Evolutionary conservation across 768 basidiomycete genomes (phyloP).

Genomic region (Flagelloscypha sp.): DNA sequence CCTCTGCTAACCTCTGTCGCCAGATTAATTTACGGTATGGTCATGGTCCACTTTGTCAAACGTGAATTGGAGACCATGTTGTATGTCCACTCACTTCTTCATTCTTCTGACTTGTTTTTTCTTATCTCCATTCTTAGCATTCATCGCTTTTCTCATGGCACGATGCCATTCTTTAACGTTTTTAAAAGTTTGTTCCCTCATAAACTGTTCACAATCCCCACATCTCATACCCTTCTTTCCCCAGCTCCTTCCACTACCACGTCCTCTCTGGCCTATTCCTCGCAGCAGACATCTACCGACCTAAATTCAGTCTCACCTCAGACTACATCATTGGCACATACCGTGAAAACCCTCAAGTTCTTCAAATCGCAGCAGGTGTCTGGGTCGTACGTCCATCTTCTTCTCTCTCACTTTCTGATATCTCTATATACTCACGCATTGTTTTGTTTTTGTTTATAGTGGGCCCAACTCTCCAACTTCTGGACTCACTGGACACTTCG

Average conservation of each 20-base stretch:
- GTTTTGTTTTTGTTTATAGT: conserved; percentile 36
- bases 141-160: conserved; percentile 91
- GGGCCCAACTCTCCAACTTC: conserved; percentile 79
- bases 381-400: conserved; percentile 58
- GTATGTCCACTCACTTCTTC: conserved; percentile 31
- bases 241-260: conserved; percentile 86
- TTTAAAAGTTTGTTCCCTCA: conserved; percentile 72
- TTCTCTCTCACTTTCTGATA: neutral
- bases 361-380: conserved; percentile 55
- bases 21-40: conserved; percentile 64
- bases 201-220: too few relatives aligned
- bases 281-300: conserved; percentile 75
- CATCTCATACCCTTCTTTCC: neutral
- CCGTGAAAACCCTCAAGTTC: conserved; percentile 57
- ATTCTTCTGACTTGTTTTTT: conserved; percentile 3
- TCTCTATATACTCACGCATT: conserved; percentile 3
- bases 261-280: conserved; percentile 72
- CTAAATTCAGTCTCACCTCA: conserved; percentile 61
- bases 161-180: conserved; percentile 82
- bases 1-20: conserved; percentile 9
- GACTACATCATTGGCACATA: conserved; percentile 55
- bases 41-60: conserved; percentile 84
- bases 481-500: conserved; percentile 77
- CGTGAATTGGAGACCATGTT: conserved; percentile 90
- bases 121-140: conserved; percentile 43